phyloP scores from a whole-genome alignment of 2,329 filamentous ascomycete species.

The Cladosporium colombiae region DNA sequence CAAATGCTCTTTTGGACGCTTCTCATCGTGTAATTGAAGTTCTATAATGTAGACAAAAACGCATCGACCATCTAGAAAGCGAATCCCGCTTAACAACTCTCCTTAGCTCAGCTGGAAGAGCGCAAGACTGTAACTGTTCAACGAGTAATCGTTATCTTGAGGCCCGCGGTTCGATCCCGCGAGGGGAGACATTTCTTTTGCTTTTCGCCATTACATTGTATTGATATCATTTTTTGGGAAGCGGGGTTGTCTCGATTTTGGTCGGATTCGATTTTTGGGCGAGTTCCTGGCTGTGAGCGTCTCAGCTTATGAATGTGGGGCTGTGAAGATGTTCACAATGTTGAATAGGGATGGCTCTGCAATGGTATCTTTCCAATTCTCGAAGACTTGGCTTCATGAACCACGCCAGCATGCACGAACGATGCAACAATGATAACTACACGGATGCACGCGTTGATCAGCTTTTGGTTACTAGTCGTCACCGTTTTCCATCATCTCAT shows the following conservation, averaged over 20 bases:
- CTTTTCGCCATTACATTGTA: background rate
- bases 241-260: background rate
- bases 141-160: constrained; percentile 21
- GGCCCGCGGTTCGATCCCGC: constrained; percentile 25
- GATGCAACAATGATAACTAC: background rate
- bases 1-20: background rate
- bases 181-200: constrained; percentile 21
- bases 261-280: background rate
- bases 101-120: constrained; percentile 36
- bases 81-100: constrained; percentile 5
- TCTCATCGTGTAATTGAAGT: background rate
- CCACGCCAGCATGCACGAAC: no score
- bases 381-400: no score
- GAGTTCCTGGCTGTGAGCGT: background rate
- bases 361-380: background rate
- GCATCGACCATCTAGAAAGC: background rate
- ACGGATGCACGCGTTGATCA: background rate
- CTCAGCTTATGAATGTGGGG: background rate
- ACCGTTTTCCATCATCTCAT: background rate
- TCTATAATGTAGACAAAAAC: background rate
- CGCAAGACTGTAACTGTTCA: constrained; percentile 42
- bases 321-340: background rate
- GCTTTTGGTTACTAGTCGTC: background rate
- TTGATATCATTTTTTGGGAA: background rate
- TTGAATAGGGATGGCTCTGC: background rate